A percentile compares a stretch with the other conserved stretches of the same genome.
These are phyloP conservation scores for Aspergillus pseudoterreus DNA, from an alignment of 2,329 filamentous ascomycete genomes.

Conservation along the genomic window DNA sequence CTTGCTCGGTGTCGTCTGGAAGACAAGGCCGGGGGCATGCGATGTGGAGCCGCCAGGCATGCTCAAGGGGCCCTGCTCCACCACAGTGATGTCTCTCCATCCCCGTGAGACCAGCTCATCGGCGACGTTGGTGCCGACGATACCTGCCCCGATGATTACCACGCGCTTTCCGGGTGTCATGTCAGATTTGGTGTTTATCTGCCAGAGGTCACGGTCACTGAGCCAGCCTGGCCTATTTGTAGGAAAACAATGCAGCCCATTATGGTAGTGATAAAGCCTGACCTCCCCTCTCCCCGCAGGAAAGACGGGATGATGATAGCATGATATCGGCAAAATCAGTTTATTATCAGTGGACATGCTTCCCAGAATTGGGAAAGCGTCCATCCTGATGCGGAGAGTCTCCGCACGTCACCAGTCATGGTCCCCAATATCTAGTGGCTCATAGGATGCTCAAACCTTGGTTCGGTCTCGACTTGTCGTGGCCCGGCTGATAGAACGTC, in stretches of 20 bases:
- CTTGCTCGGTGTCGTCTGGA: slow-evolving; percentile 53
- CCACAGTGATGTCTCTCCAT: slow-evolving; percentile 61
- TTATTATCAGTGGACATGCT: not conserved
- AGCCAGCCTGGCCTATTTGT: not conserved
- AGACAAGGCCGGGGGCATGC: slow-evolving; percentile 62
- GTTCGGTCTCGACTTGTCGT: not conserved
- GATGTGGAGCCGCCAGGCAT: slow-evolving; percentile 65
- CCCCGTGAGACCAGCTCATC: slow-evolving; percentile 61
- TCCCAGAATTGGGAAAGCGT: not conserved
- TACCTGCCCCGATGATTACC: slow-evolving; percentile 61
- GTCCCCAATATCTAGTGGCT: not conserved
- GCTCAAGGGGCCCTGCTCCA: slow-evolving; percentile 60
- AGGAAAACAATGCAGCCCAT: not conserved
- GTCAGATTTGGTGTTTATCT: not conserved
- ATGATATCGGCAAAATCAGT: not conserved
- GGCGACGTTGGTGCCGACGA: slow-evolving; percentile 61
- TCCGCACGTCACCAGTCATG: not conserved
- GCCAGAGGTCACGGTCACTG: not conserved
- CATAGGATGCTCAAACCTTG: not conserved
- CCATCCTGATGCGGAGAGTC: not conserved
- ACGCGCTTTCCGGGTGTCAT: slow-evolving; percentile 37
- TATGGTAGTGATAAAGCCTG: not conserved
- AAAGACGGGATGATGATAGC: not conserved
- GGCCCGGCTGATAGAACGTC: not conserved
- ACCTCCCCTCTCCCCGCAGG: not conserved